A percentile compares a stretch with the other conserved stretches of the same genome.
Evolutionary conservation across 805 yeast species (phyloP).

Genomic region (Metschnikowia reukaufii): DNA sequence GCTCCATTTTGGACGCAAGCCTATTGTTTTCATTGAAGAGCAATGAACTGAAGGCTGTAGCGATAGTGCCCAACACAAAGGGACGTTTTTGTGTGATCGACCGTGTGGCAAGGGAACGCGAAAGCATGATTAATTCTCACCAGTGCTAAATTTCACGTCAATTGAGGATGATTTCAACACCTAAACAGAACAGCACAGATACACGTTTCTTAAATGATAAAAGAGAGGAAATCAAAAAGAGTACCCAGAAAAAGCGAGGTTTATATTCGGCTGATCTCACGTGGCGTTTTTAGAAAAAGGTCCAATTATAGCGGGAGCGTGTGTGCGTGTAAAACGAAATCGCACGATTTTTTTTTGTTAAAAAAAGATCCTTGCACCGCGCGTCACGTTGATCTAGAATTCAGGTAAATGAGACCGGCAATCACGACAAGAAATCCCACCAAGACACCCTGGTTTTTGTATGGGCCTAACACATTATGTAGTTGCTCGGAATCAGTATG

Average conservation of each 20-base stretch:
- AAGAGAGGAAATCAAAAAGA: too few species aligned
- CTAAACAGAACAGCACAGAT: too few species aligned
- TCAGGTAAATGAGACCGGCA: slow-evolving; percentile 18
- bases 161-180: too few species aligned
- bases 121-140: slow-evolving; percentile 2
- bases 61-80: slow-evolving; percentile 15
- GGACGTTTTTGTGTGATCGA: slow-evolving; percentile 13
- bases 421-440: slow-evolving; percentile 16
- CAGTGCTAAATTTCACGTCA: neutral
- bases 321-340: neutral
- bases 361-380: slow-evolving; percentile 7
- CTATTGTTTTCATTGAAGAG: slow-evolving; percentile 45
- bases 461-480: slow-evolving; percentile 8
- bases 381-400: slow-evolving; percentile 3
- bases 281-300: too few species aligned
- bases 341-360: neutral
- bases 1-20: slow-evolving; percentile 61
- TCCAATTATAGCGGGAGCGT: neutral
- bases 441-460: slow-evolving; percentile 15
- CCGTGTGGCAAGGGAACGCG: slow-evolving; percentile 6
- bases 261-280: too few species aligned
- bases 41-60: slow-evolving; percentile 28
- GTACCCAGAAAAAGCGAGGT: too few species aligned
- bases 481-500: slow-evolving; percentile 4
- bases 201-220: too few species aligned